Conservation (phyloP, 371 early-diverging fungal genomes). For the Syncephalastrum contaminatum region DNA sequence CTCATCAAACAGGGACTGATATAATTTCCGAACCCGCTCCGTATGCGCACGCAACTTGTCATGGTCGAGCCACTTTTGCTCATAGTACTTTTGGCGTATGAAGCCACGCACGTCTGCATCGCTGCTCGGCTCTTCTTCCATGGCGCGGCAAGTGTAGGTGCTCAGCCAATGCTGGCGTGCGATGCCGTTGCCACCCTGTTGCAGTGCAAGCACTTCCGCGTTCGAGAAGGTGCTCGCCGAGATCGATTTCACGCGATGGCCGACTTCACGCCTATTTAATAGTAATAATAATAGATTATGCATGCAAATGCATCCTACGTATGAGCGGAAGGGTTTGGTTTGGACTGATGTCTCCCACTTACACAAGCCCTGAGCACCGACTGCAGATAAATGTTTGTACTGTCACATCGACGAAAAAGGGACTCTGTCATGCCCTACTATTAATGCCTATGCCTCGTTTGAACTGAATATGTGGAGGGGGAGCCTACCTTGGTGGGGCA, state of each 20-base stretch:
- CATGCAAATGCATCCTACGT: not conserved
- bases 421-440: constrained; percentile 37
- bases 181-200: constrained; percentile 62
- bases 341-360: constrained; percentile 18
- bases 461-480: not conserved
- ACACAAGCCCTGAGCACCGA: constrained; percentile 67
- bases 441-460: not conserved
- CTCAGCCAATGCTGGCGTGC: constrained; percentile 35
- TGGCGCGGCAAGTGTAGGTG: constrained; percentile 14
- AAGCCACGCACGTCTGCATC: constrained; percentile 41
- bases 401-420: constrained; percentile 63
- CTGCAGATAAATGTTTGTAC: constrained; percentile 63
- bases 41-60: constrained; percentile 22
- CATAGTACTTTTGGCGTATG: constrained; percentile 49
- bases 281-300: not conserved
- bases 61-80: constrained; percentile 45
- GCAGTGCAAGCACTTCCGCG: constrained; percentile 56
- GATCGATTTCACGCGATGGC: constrained; percentile 69
- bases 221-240: constrained; percentile 64
- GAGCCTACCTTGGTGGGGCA: constrained; percentile 57
- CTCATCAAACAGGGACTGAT: not conserved
- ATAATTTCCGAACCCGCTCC: constrained; percentile 19
- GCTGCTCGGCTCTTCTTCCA: constrained; percentile 34
- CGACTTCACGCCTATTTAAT: constrained; percentile 64
- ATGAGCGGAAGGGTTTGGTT: not conserved